A percentile compares a stretch with the other conserved stretches of the same genome.
These are phyloP conservation scores for Salix arbutifolia DNA, from an alignment of 345 rosid genomes.

Conservation along the genomic window DNA sequence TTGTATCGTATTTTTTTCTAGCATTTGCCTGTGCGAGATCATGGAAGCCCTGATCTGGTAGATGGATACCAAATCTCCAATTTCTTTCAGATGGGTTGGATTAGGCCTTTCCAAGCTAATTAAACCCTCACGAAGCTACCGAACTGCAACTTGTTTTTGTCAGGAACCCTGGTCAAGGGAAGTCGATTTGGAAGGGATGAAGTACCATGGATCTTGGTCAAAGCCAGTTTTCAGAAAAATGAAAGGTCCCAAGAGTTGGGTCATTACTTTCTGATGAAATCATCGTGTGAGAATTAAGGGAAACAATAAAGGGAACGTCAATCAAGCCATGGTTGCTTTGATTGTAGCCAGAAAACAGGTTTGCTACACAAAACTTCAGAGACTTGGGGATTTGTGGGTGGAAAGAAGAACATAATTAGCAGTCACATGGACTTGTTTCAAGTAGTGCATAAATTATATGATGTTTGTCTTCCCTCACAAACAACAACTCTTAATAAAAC, in stretches of 20 bases:
- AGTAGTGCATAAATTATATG: background rate
- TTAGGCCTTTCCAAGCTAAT: background rate
- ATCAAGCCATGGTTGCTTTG: background rate
- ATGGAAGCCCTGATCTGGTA: background rate
- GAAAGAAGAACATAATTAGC: conserved; percentile 5
- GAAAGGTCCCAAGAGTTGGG: background rate
- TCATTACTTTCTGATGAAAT: background rate
- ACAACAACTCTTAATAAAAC: conserved; percentile 19
- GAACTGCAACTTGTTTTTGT: background rate
- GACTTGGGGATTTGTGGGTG: conserved; percentile 6
- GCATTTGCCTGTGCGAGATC: background rate
- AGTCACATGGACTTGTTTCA: conserved; percentile 31
- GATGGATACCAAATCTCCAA: background rate
- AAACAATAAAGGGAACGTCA: background rate
- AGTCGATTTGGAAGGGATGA: background rate
- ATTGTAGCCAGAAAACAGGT: background rate
- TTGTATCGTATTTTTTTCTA: too few species aligned
- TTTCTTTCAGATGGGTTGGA: background rate
- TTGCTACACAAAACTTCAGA: background rate
- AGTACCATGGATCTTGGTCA: background rate
- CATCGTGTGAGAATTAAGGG: background rate
- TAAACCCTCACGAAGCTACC: background rate
- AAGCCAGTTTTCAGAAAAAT: background rate
- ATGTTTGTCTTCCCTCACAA: conserved; percentile 27
- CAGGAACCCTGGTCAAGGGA: background rate